These are phyloP conservation scores for Zoysia japonica DNA, from an alignment of 176 grass and related monocot genomes.

Conservation along the genomic window DNA sequence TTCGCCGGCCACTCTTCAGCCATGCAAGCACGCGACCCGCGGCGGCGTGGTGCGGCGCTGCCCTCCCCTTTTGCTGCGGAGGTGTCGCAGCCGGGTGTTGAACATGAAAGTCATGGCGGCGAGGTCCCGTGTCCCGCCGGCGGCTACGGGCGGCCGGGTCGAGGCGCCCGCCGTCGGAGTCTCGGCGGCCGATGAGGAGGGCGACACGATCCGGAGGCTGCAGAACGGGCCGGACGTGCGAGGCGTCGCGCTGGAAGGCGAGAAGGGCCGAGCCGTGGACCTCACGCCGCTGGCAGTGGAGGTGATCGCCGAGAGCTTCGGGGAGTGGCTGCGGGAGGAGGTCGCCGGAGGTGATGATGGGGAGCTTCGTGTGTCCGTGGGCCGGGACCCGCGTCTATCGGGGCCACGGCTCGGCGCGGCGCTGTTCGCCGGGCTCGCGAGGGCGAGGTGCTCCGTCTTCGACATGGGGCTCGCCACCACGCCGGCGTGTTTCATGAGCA, in stretches of 20 bases:
- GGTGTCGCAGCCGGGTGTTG: background rate
- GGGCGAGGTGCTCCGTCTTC: slow-evolving; percentile 66
- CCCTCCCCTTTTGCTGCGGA: background rate
- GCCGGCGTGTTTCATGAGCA: slow-evolving; percentile 92
- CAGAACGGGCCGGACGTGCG: slow-evolving; percentile 87
- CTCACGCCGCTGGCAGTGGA: slow-evolving; percentile 72
- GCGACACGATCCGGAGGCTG: slow-evolving; percentile 56
- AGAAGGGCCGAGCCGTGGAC: slow-evolving; percentile 72
- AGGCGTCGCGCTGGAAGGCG: slow-evolving; percentile 75
- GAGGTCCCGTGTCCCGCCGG: background rate
- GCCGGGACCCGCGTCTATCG: slow-evolving; percentile 69
- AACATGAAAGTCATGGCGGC: slow-evolving; percentile 10
- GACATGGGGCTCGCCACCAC: slow-evolving; percentile 89
- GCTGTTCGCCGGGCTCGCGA: slow-evolving; percentile 65
- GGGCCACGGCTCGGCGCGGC: slow-evolving; percentile 54
- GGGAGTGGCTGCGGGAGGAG: slow-evolving; percentile 69
- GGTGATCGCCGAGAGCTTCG: slow-evolving; percentile 75
- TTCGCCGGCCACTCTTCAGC: slow-evolving; percentile 30
- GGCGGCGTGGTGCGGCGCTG: background rate
- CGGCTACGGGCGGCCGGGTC: background rate
- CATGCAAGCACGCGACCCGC: slow-evolving; percentile 28
- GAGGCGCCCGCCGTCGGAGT: background rate
- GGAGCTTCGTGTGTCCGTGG: slow-evolving; percentile 55
- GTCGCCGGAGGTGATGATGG: background rate
- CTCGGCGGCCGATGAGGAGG: slow-evolving; percentile 8